Evolutionary conservation across 345 rosid genomes (phyloP).

Genomic region (Syzygium aromaticum): DNA sequence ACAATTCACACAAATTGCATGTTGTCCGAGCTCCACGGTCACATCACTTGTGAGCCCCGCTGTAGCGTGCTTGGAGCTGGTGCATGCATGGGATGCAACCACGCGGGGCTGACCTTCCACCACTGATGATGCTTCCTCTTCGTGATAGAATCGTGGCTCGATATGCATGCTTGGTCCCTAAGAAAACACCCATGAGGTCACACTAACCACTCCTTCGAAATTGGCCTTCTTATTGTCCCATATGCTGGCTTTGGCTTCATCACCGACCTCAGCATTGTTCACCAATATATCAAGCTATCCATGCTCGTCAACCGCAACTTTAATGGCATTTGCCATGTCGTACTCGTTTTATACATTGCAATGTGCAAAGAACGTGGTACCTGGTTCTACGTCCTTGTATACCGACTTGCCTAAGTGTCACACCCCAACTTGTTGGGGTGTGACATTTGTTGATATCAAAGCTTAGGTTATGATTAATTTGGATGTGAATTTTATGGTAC

Average conservation of each 20-base stretch:
- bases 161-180: conserved; percentile 19
- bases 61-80: conserved; percentile 8
- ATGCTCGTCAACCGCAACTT: neutral
- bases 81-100: conserved; percentile 7
- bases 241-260: neutral
- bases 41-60: conserved; percentile 7
- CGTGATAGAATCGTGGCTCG: conserved; percentile 4
- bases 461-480: no score
- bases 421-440: no score
- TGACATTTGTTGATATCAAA: no score
- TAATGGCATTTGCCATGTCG: neutral
- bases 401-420: no score
- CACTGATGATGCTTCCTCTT: neutral
- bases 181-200: neutral
- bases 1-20: conserved; percentile 8
- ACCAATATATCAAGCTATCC: conserved; percentile 4
- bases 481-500: no score
- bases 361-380: neutral
- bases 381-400: neutral
- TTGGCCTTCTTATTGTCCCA: neutral
- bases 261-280: neutral
- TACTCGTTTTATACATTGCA: conserved; percentile 7
- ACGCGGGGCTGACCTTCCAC: neutral
- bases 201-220: neutral
- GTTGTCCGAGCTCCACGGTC: conserved; percentile 6